phyloP scores from a whole-genome alignment of 2,329 filamentous ascomycete genomes.

The Fonsecaea pedrosoi region DNA sequence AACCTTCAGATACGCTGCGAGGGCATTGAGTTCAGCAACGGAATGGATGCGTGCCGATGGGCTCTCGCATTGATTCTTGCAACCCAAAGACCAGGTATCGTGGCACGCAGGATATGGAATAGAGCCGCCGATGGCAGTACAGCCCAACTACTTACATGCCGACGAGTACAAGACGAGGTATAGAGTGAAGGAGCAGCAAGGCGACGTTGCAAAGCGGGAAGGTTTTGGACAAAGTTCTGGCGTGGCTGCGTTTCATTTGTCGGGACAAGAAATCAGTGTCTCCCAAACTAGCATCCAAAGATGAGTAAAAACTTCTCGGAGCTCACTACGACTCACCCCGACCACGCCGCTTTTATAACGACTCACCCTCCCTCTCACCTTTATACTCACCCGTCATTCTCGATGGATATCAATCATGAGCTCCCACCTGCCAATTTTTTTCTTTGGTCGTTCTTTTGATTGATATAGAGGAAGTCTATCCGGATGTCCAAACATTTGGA shows the following conservation, averaged over 20 bases:
- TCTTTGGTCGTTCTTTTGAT: no score
- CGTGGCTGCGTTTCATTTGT: constrained; percentile 24
- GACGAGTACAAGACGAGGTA: constrained; percentile 8
- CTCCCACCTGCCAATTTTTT: no score
- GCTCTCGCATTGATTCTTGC: constrained; percentile 16
- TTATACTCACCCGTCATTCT: no score
- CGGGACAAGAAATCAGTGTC: not conserved
- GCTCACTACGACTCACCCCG: no score
- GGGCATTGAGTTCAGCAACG: constrained; percentile 13
- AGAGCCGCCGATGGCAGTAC: constrained; percentile 9
- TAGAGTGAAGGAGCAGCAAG: constrained; percentile 7
- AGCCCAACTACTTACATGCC: constrained; percentile 20
- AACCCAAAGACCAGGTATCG: constrained; percentile 21
- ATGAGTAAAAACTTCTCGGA: no score
- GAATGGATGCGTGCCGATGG: constrained; percentile 10
- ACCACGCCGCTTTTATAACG: no score
- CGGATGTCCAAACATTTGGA: no score
- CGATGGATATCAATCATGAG: no score
- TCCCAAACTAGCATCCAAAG: no score
- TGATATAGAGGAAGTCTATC: no score
- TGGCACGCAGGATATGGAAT: constrained; percentile 14
- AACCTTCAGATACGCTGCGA: constrained; percentile 17
- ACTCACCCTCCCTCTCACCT: no score
- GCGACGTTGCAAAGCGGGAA: not conserved
- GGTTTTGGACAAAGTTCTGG: not conserved